Percentiles rank a stretch among this genome's conserved stretches.
Conservation (phyloP, 140 eudicot species). For the Eryngium alpinum region DNA sequence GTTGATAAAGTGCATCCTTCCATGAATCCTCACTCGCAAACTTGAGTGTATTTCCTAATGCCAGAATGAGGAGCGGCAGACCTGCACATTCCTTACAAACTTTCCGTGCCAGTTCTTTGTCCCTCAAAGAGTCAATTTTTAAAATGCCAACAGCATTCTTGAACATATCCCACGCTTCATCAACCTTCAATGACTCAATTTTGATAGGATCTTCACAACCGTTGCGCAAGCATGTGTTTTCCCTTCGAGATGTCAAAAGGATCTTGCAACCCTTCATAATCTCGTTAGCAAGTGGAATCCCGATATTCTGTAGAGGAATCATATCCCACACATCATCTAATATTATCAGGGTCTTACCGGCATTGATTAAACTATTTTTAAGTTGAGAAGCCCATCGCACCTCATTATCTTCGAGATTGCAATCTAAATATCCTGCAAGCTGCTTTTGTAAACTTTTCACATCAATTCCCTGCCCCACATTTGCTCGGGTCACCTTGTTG, state of each 20-base stretch:
- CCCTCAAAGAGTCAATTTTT: neutral
- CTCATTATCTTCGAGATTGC: neutral
- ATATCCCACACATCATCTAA: slow-evolving; percentile 21
- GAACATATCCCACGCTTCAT: slow-evolving; percentile 18
- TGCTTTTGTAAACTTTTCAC: neutral
- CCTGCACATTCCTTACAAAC: slow-evolving; percentile 7
- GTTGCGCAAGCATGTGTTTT: neutral
- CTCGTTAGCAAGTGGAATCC: neutral
- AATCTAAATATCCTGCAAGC: no score
- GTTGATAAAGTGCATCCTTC: neutral
- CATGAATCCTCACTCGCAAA: neutral
- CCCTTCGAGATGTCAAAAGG: slow-evolving; percentile 7
- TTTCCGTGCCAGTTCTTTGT: neutral
- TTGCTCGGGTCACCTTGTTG: no score
- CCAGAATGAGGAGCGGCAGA: slow-evolving; percentile 12
- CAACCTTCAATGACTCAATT: neutral
- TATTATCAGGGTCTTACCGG: neutral
- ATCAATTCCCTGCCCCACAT: neutral
- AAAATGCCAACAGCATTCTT: neutral
- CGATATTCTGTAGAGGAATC: neutral
- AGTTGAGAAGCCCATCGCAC: slow-evolving; percentile 7
- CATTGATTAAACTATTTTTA: neutral
- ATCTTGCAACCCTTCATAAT: slow-evolving; percentile 9
- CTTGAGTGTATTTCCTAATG: slow-evolving; percentile 10
- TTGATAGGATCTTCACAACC: neutral